These are phyloP conservation scores for Dactylonectria macrodidyma DNA, from an alignment of 2,329 filamentous ascomycete species.

Conservation along the genomic window DNA sequence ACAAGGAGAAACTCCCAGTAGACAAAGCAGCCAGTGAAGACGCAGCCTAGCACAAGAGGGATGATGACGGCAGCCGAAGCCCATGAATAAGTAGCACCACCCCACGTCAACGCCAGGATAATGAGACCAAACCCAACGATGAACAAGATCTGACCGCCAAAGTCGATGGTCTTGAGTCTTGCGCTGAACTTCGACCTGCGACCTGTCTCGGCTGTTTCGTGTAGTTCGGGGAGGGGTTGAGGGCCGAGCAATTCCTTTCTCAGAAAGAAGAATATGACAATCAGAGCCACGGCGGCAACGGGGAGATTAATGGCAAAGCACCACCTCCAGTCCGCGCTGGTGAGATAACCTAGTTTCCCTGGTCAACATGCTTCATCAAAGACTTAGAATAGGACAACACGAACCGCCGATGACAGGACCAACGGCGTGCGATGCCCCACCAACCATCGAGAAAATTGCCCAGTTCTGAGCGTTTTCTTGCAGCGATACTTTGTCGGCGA, in stretches of 20 bases:
- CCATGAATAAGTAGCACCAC: slow-evolving; percentile 68
- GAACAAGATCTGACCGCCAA: slow-evolving; percentile 70
- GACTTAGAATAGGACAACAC: neutral
- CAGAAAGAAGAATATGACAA: slow-evolving; percentile 70
- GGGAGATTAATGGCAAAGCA: slow-evolving; percentile 77
- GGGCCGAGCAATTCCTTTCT: slow-evolving; percentile 71
- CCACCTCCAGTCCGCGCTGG: slow-evolving; percentile 73
- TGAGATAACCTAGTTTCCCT: slow-evolving; percentile 59
- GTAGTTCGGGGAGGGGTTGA: slow-evolving; percentile 62
- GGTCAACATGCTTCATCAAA: slow-evolving; percentile 15
- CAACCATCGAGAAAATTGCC: slow-evolving; percentile 72
- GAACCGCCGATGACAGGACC: slow-evolving; percentile 73
- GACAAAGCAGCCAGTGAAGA: slow-evolving; percentile 60
- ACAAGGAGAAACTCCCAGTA: slow-evolving; percentile 69
- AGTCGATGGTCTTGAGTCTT: slow-evolving; percentile 69
- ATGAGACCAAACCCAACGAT: slow-evolving; percentile 68
- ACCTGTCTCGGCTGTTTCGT: slow-evolving; percentile 55
- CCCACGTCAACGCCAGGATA: slow-evolving; percentile 70
- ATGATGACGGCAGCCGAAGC: slow-evolving; percentile 62
- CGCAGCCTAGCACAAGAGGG: slow-evolving; percentile 62
- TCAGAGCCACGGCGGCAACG: slow-evolving; percentile 64
- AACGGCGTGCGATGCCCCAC: slow-evolving; percentile 71
- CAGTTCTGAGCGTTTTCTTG: slow-evolving; percentile 75
- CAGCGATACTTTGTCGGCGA: slow-evolving; percentile 75
- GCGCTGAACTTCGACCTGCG: slow-evolving; percentile 54